Evolutionary conservation across 1,284 basidiomycete genomes (phyloP), one percentile per base, ranked within the genome.

Genomic region (Crepidotus sp.): DNA sequence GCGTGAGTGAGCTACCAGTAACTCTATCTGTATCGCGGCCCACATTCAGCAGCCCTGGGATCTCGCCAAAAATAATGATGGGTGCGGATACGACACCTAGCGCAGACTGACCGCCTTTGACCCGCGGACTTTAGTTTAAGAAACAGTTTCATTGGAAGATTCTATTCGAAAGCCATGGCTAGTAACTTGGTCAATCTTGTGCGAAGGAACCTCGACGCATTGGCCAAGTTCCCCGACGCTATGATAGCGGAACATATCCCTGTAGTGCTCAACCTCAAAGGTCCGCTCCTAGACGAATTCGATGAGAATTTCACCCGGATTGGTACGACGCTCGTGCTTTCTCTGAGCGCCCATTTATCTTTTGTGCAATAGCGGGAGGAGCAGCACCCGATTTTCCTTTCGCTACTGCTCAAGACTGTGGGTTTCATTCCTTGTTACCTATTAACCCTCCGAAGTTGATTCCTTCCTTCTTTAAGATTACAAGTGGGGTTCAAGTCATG

Each of bases 131-230:
- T 14, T 47, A 84, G 82, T 33, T 71, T 93, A 34, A 68, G 84
- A 50, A 68, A 61, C 26, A 74, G 74, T 27, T 83, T 76, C 60
- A 63, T 87, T 35, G 77, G 81, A 31, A 68, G 79, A 30, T 61
- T 93, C 43, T 97, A 96, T 63, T 87, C 89, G 6, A 78, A 74
- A 55, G 85, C 80, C 25, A 83, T 97, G 81, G 91, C 79, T 4
- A 65, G 68, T 48, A 96, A 95, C 59, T 71, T 96, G 7, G 64
- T 77, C 36, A 73, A 71, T 21, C 64, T 94, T 29, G 64, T 92
- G 52, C 74, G 68, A 53, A 67, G 70, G n/a, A 80, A 94, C 54
- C 59, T 70, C 22, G 63, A 73, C 18, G 50, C 68, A 0, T 61
- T 88, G 15, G 58, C 66, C 22, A 59, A 67, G 46, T 70, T 77